Base-by-base conservation (phyloP, 345 rosid genomes). In the Dimocarpus longan region DNA sequence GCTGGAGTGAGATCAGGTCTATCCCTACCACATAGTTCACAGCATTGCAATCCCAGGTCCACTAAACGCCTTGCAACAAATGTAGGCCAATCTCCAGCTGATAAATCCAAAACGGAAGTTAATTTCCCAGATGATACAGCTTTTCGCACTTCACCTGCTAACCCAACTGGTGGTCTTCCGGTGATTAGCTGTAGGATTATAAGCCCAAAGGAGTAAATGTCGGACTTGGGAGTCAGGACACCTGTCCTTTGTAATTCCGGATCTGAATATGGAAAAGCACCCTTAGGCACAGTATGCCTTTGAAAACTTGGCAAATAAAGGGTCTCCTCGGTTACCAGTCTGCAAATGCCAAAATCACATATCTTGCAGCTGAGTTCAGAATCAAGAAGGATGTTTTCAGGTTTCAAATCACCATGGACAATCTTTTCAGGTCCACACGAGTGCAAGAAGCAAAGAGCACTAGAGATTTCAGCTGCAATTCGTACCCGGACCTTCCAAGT, bases 361-460 rank as follows among this genome's bases (percentile, higher is more conserved):
- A 93, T 86, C 86, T 91, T 93, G 92, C 93, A 88, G 77, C 87
- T 81, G 57, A 93, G 87, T 57, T 90, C 84, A 68, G 91, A 86
- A 84, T 93, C 90, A 1, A 90, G 89, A 63, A 91, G 84, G 80
- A 93, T 83, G 82, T 91, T 91, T 71, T 89, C 88, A 46, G 91
- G 95, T 76, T 90, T 93, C 78, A 93, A 82, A 86, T 90, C 91
- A 19, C 93, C 92, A 40, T 91, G 95, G 76, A 93, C 87, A 62
- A 91, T 89, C 85, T 83, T 90, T 80, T 90, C 95, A 10, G 93
- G 93, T 77, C 89, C 86, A 80, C 90, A 81, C 54, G 93, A 89
- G 83, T 93, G 93, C 83, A 93, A 79, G 82, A 91, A 93, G 86
- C 93, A 90, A 80, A 93, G 89, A 21, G 91, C 93, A 70, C 91